Evolutionary conservation across 768 basidiomycete species (phyloP), one percentile per base, ranked within the genome.

Genomic region (Xerocomellus dryophilus): DNA sequence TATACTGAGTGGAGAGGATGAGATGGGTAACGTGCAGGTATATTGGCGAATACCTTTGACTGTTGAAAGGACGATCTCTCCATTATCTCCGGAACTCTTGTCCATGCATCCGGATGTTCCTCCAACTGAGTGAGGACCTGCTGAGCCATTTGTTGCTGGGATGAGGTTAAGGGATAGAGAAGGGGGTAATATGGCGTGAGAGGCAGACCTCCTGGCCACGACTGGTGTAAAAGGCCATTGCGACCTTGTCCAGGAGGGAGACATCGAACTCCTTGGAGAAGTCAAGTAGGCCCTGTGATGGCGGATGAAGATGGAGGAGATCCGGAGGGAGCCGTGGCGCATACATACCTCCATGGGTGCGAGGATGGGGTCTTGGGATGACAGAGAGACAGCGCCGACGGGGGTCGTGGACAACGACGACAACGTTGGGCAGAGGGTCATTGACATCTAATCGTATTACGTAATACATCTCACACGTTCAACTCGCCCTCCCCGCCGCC

Each of bases 61-160:
- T 98, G 95, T 25, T 87, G 84, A 70, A 87, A 94, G 11, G 79
- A 77, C 1, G 93, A 89, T 47, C 79, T 78, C 65, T 97, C 93
- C 54, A 99, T 78, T 63, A 99, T 90, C 56, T 90, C 88, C 38
- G 97, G 97, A 7, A 98, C 97, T 70, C 90, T 82, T 59, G 94
- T 95, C 97, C 97, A 99, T 34, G 95, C 86, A 55, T 98, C 96
- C 17, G 91, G 90, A 70, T 93, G 81, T 56, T 99, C 97, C 72
- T 98, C 94, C 66, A 99, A 88, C 68, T 95, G 94, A 8, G 96
- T 97, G 61, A 99, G 81, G 58, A 93, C 79, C 69, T 89, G 88
- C 73, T 98, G 96, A 15, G 96, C 96, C 70, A 86, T 71, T 84
- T 90, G 88, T 90, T 95, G 95, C 95, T 98, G 66, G 50, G 46